phyloP scores from a whole-genome alignment of 805 yeast genomes.

The Lipomyces anomalus region DNA sequence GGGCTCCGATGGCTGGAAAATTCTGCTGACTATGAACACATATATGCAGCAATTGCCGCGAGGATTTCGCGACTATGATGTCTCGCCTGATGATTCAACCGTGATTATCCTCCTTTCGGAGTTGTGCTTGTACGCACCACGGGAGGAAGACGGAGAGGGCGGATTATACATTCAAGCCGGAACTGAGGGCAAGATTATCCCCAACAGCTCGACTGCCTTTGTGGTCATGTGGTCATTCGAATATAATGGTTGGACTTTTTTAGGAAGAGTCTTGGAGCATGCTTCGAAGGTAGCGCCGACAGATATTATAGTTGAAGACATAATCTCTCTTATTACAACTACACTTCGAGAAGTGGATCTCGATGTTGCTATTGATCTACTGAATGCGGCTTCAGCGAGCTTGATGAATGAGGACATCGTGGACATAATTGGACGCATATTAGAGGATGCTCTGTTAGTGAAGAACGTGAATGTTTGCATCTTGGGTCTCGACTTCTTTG shows the following conservation, averaged over 20 bases:
- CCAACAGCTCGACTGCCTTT: constrained; percentile 39
- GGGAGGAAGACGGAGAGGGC: constrained; percentile 44
- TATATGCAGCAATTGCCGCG: constrained; percentile 48
- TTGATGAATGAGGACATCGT: constrained; percentile 51
- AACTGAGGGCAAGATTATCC: constrained; percentile 67
- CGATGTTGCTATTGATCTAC: constrained; percentile 39
- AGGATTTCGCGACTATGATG: constrained; percentile 41
- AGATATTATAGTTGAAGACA: constrained; percentile 42
- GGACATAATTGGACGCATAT: constrained; percentile 57
- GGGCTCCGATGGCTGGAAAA: constrained; percentile 62
- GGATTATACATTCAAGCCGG: constrained; percentile 45
- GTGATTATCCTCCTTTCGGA: constrained; percentile 46
- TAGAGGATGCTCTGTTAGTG: constrained; percentile 60
- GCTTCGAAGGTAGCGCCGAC: constrained; percentile 36
- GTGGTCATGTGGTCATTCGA: constrained; percentile 61
- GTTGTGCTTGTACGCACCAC: constrained; percentile 52
- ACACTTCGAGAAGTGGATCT: constrained; percentile 40
- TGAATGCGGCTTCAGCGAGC: constrained; percentile 37
- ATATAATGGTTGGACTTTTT: constrained; percentile 80
- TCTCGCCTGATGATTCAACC: constrained; percentile 44
- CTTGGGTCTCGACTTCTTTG: constrained; percentile 46
- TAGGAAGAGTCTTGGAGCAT: constrained; percentile 74
- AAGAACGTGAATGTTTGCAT: constrained; percentile 45
- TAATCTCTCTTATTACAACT: constrained; percentile 47
- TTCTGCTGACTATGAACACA: constrained; percentile 52